Evolutionary conservation across 2,329 filamentous ascomycete genomes (phyloP).

Genomic region (Hortaea werneckii): DNA sequence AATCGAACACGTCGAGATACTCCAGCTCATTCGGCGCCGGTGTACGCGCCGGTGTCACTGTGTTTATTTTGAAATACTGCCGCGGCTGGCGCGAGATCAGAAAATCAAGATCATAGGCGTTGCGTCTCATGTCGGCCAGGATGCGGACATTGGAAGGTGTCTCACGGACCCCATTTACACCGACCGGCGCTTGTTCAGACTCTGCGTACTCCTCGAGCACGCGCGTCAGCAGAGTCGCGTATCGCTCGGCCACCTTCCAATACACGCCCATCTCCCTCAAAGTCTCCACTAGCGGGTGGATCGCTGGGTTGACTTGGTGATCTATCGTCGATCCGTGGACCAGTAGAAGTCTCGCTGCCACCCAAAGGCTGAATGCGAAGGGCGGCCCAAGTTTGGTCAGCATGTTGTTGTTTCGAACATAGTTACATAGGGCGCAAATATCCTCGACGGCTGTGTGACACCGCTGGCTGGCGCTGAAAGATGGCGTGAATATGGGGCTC

Average conservation of each 20-base stretch:
- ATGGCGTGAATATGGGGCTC: constrained; percentile 81
- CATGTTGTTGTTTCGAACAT: constrained; percentile 64
- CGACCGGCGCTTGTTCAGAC: constrained; percentile 51
- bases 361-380: constrained; percentile 88
- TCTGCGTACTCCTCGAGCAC: constrained; percentile 81
- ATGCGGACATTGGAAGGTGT: constrained; percentile 80
- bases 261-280: constrained; percentile 69
- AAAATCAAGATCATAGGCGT: constrained; percentile 82
- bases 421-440: constrained; percentile 67
- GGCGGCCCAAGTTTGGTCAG: constrained; percentile 75
- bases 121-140: constrained; percentile 81
- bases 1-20: constrained; percentile 87
- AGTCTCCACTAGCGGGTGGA: constrained; percentile 72
- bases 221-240: constrained; percentile 66
- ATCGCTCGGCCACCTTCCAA: constrained; percentile 79
- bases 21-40: constrained; percentile 76
- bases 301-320: constrained; percentile 68
- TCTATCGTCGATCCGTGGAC: constrained; percentile 88
- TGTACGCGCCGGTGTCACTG: constrained; percentile 24
- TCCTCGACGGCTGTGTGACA: constrained; percentile 77
- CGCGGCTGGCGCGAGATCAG: constrained; percentile 73
- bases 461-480: constrained; percentile 72
- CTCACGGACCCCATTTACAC: constrained; percentile 56
- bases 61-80: constrained; percentile 25
- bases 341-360: constrained; percentile 73